Percentiles rank a stretch among this genome's conserved stretches.
Evolutionary conservation across 768 basidiomycete species (phyloP).

Genomic region (Pholiota microspora): DNA sequence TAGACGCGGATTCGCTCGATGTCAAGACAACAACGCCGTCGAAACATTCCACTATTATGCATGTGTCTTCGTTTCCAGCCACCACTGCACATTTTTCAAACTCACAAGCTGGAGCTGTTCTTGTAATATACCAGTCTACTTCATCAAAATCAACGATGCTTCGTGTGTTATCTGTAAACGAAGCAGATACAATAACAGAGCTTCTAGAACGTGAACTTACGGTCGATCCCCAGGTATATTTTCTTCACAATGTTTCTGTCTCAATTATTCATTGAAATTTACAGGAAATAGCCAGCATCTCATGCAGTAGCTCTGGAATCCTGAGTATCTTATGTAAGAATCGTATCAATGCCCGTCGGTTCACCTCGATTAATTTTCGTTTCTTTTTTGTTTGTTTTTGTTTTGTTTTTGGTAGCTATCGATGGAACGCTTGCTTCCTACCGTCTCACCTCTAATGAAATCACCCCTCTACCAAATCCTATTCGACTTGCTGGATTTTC

Average conservation of each 20-base stretch:
- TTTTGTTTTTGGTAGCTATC: slow-evolving; percentile 29
- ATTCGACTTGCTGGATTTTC: slow-evolving; percentile 30
- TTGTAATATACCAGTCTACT: slow-evolving; percentile 19
- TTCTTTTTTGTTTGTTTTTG: too few species aligned
- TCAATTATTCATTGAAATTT: not conserved
- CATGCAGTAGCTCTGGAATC: slow-evolving; percentile 47
- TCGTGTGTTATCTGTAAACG: slow-evolving; percentile 31
- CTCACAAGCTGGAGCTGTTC: slow-evolving; percentile 14
- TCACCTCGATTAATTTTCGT: not conserved
- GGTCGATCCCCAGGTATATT: slow-evolving; percentile 29
- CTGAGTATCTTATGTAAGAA: slow-evolving; percentile 50
- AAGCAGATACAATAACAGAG: slow-evolving; percentile 28
- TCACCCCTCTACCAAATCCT: slow-evolving; percentile 17
- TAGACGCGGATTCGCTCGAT: slow-evolving; percentile 25
- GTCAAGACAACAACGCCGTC: slow-evolving; percentile 16
- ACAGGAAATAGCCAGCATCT: slow-evolving; percentile 36
- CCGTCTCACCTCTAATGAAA: slow-evolving; percentile 14
- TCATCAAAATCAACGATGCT: slow-evolving; percentile 22
- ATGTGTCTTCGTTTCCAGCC: slow-evolving; percentile 19
- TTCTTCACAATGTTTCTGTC: too few species aligned
- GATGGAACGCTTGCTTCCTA: slow-evolving; percentile 37
- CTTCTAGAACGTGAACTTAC: slow-evolving; percentile 27
- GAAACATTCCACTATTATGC: slow-evolving; percentile 13
- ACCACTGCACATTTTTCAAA: slow-evolving; percentile 10
- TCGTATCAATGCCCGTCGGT: not conserved